Evolutionary conservation across 805 yeast genomes (phyloP), one percentile per base, ranked within the genome.

Genomic region (Teunomyces funiuensis): DNA sequence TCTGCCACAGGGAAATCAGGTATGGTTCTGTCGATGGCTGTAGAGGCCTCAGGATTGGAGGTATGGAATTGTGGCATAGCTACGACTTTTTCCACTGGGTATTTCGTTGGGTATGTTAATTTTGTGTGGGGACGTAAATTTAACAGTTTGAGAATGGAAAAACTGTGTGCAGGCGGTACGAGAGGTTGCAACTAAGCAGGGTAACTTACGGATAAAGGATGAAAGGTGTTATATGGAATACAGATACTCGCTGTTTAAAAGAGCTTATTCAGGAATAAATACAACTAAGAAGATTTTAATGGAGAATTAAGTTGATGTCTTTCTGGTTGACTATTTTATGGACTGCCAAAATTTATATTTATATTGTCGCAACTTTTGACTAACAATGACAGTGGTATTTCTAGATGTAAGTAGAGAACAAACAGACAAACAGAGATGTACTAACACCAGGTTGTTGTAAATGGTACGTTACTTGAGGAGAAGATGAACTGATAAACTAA

Each of bases 1-100:
- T 71, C 71, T 0, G 96, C 97, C 2, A 86, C 85, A 0, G 91
- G 93, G 53, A 84, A 83, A 36, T 80, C 86, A 3, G 88, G 88
- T 3, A 83, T 70, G 1, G 76, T 58, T 41, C 97, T 73, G 60
- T 90, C 96, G 33, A 91, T 86, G 10, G 97, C 97, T 4, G 83
- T 61, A 1, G 64, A 67, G 0, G 86, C 57, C 16, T 80, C 85
- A 0, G 95, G 95, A 13, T 77, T 75, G 0, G 90, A 80, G 0
- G 96, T 87, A 48, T 49, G 67, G 46, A 42, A 51, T 16, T 33
- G 37, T 9, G 27, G 28, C 18, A 19, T 17, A 8, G 15, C 10
- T 22, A n/a, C n/a, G n/a, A n/a, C n/a, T n/a, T n/a, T n/a, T n/a
- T n/a, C n/a, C n/a, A n/a, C n/a, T n/a, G n/a, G n/a, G n/a, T n/a